Evolutionary conservation across 805 yeast genomes (phyloP).

Genomic region (Myxozyma neglecta): DNA sequence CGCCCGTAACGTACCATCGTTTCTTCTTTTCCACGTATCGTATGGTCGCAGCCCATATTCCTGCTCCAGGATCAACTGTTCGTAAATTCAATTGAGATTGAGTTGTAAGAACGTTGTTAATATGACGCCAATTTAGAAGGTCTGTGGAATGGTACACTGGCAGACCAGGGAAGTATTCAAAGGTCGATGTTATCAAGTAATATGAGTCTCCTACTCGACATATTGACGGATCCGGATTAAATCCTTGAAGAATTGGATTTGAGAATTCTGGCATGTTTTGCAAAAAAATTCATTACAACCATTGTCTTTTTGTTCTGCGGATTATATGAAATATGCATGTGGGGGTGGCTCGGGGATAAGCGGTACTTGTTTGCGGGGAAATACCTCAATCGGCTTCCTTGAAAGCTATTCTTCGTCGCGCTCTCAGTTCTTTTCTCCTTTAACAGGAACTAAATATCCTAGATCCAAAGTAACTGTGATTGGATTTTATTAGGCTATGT

Average conservation of each 20-base stretch:
- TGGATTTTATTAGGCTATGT: no score
- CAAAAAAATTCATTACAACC: not conserved
- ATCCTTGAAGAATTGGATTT: constrained; percentile 9
- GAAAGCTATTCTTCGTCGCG: no score
- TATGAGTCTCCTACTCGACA: constrained; percentile 6
- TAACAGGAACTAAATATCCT: no score
- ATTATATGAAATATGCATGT: no score
- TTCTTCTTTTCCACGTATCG: constrained; percentile 4
- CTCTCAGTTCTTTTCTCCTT: no score
- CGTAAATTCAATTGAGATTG: constrained; percentile 7
- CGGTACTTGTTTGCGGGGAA: no score
- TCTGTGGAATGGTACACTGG: constrained; percentile 6
- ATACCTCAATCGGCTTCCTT: no score
- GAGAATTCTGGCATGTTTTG: not conserved
- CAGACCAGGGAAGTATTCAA: constrained; percentile 9
- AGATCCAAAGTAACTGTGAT: no score
- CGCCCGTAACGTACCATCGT: constrained; percentile 6
- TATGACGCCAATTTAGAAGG: not conserved
- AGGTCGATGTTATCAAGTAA: constrained; percentile 1
- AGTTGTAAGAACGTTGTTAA: constrained; percentile 1
- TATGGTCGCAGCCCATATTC: constrained; percentile 15
- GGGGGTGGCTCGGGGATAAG: no score
- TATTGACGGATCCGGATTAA: constrained; percentile 11
- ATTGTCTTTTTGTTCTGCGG: no score
- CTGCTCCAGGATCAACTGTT: constrained; percentile 12